Conservation (phyloP, 2,329 filamentous ascomycete species). For the Saccharata proteae region DNA sequence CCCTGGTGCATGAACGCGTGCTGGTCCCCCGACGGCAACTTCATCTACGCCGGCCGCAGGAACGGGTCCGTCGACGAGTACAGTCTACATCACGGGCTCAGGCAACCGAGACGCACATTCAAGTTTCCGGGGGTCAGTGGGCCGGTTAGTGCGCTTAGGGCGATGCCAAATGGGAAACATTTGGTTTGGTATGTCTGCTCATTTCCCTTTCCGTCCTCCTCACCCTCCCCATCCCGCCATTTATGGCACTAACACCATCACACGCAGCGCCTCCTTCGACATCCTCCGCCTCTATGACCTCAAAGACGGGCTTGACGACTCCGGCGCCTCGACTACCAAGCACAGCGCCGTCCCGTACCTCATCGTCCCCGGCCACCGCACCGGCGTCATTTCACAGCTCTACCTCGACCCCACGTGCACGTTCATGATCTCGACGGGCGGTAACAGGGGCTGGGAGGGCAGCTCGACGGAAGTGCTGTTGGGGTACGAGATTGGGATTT, state of each 20-base stretch:
- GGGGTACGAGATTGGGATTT: conserved; percentile 74
- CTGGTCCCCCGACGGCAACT: conserved; percentile 93
- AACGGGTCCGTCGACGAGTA: conserved; percentile 95
- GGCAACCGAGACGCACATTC: conserved; percentile 64
- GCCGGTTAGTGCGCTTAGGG: conserved; percentile 71
- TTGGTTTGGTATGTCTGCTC: conserved; percentile 57
- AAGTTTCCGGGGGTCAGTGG: conserved; percentile 84
- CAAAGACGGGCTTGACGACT: conserved; percentile 61
- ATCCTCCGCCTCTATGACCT: conserved; percentile 90
- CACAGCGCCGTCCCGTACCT: conserved; percentile 82
- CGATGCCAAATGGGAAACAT: conserved; percentile 89
- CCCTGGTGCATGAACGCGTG: conserved; percentile 97
- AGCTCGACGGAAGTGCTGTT: conserved; percentile 78
- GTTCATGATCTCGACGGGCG: conserved; percentile 85
- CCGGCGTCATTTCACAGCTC: conserved; percentile 75
- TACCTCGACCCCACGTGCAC: conserved; percentile 79
- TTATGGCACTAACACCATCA: conserved; percentile 9
- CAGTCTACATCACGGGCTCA: conserved; percentile 67
- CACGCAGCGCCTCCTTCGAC: conserved; percentile 68
- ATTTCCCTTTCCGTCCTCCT: conserved; percentile 2
- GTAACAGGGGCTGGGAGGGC: conserved; percentile 92
- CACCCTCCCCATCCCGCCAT: neutral
- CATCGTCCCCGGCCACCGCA: conserved; percentile 85
- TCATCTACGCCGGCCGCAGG: conserved; percentile 80
- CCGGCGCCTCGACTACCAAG: conserved; percentile 51